Evolutionary conservation across 306 rosid species (phyloP).

Genomic region (Cucurbita maxima): DNA sequence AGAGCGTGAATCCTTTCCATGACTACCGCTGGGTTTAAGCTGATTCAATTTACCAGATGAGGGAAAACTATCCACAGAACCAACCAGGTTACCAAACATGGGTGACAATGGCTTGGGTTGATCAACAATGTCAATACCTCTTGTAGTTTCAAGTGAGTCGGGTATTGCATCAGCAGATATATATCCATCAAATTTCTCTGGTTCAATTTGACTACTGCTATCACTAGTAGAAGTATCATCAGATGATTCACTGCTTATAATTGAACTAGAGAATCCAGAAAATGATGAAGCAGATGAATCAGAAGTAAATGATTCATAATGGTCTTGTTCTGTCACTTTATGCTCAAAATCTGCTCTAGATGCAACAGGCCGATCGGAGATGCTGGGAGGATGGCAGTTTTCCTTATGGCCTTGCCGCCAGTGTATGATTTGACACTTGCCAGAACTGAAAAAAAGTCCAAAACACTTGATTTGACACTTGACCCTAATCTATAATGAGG

Average conservation of each 20-base stretch:
- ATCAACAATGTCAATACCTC: conserved; percentile 14
- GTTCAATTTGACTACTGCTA: conserved; percentile 41
- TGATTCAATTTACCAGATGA: conserved; percentile 22
- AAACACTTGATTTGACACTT: neutral
- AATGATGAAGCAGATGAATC: conserved; percentile 50
- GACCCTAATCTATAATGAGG: neutral
- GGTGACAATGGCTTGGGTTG: conserved; percentile 49
- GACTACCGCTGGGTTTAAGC: conserved; percentile 17
- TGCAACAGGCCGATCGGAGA: conserved; percentile 6
- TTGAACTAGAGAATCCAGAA: conserved; percentile 73
- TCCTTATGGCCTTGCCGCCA: conserved; percentile 93
- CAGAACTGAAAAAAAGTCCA: conserved; percentile 41
- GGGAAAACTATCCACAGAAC: conserved; percentile 36
- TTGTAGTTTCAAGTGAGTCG: conserved; percentile 23
- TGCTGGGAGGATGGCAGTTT: conserved; percentile 52
- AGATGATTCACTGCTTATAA: conserved; percentile 31
- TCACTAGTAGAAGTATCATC: conserved; percentile 71
- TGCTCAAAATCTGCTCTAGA: conserved; percentile 16
- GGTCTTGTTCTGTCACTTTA: conserved; percentile 22
- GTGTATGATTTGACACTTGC: conserved; percentile 75
- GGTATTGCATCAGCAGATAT: conserved; percentile 23
- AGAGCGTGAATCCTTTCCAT: conserved; percentile 18
- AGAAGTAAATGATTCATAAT: conserved; percentile 22
- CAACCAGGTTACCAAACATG: conserved; percentile 61
- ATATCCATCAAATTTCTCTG: conserved; percentile 38